These are phyloP conservation scores for Penicillium mononematosum DNA, from an alignment of 495 filamentous ascomycete species.

Conservation along the genomic window DNA sequence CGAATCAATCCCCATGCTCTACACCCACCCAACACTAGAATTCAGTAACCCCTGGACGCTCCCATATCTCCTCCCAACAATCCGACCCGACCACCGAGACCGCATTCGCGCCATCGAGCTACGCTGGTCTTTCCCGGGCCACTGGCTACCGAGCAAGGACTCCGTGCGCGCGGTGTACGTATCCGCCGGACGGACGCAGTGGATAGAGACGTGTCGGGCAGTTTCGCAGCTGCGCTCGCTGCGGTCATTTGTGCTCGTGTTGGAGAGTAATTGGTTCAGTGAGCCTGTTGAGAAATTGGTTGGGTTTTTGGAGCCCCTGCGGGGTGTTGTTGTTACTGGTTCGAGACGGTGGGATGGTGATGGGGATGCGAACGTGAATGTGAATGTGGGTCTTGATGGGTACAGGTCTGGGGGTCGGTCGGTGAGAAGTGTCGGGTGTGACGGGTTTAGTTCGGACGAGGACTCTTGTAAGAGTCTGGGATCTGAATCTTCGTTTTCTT, in stretches of 20 bases:
- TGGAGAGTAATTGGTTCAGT: slow-evolving; percentile 44
- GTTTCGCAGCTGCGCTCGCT: slow-evolving; percentile 29
- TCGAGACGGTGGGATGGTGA: background rate
- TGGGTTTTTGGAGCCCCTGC: slow-evolving; percentile 42
- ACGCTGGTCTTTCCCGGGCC: slow-evolving; percentile 48
- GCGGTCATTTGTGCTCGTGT: slow-evolving; percentile 37
- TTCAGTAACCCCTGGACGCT: slow-evolving; percentile 51
- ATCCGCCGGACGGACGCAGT: slow-evolving; percentile 42
- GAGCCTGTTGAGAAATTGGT: slow-evolving; percentile 45
- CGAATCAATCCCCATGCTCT: slow-evolving; percentile 43
- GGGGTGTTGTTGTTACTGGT: slow-evolving; percentile 22
- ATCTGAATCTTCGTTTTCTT: background rate
- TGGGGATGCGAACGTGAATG: background rate
- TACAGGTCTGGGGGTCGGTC: background rate
- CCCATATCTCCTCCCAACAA: slow-evolving; percentile 42
- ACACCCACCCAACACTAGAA: slow-evolving; percentile 41
- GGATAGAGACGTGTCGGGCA: slow-evolving; percentile 42
- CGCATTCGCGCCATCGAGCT: slow-evolving; percentile 41
- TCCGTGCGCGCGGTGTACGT: slow-evolving; percentile 46
- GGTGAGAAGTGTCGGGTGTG: background rate
- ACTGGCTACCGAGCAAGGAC: slow-evolving; percentile 49
- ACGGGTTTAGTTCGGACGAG: slow-evolving; percentile 1
- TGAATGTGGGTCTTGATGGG: background rate
- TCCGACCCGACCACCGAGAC: slow-evolving; percentile 34
- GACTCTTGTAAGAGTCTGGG: background rate